Conservation (phyloP, 2,329 filamentous ascomycete genomes). For the Trichoderma sp. region DNA sequence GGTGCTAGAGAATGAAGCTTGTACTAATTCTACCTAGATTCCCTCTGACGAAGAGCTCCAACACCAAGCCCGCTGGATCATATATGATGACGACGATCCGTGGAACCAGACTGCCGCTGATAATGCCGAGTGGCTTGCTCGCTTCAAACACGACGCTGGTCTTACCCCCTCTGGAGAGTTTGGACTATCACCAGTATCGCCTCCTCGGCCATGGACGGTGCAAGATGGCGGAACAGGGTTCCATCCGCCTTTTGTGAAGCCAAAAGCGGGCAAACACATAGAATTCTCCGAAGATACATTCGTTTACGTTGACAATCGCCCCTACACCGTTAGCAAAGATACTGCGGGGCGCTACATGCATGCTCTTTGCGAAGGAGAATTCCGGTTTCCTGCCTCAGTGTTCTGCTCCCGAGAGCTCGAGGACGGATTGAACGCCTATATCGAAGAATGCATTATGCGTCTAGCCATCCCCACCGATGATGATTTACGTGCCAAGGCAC, state of each 20-base stretch:
- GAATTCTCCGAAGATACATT: not conserved
- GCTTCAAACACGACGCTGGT: slow-evolving; percentile 15
- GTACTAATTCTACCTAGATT: not conserved
- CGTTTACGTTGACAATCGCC: not conserved
- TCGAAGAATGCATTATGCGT: slow-evolving; percentile 1
- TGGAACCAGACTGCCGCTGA: slow-evolving; percentile 22
- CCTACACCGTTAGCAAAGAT: slow-evolving; percentile 6
- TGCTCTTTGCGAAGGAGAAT: not conserved
- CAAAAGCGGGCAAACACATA: not conserved
- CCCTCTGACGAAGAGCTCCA: slow-evolving; percentile 10
- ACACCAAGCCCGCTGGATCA: slow-evolving; percentile 15
- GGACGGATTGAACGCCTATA: slow-evolving; percentile 7
- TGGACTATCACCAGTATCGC: not conserved
- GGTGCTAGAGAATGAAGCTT: not conserved
- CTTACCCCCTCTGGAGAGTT: not conserved
- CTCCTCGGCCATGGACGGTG: slow-evolving; percentile 8
- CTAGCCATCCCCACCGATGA: slow-evolving; percentile 8
- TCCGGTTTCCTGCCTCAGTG: slow-evolving; percentile 1
- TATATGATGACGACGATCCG: slow-evolving; percentile 18
- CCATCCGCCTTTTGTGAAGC: not conserved
- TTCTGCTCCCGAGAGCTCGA: slow-evolving; percentile 19
- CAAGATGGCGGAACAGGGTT: slow-evolving; percentile 9
- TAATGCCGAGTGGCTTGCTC: slow-evolving; percentile 16
- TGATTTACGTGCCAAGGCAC: slow-evolving; percentile 8
- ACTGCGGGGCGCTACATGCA: slow-evolving; percentile 3